These are phyloP conservation scores for Hanseniaspora sp. DNA, from an alignment of 1,139 yeast genomes.

Conservation along the genomic window DNA sequence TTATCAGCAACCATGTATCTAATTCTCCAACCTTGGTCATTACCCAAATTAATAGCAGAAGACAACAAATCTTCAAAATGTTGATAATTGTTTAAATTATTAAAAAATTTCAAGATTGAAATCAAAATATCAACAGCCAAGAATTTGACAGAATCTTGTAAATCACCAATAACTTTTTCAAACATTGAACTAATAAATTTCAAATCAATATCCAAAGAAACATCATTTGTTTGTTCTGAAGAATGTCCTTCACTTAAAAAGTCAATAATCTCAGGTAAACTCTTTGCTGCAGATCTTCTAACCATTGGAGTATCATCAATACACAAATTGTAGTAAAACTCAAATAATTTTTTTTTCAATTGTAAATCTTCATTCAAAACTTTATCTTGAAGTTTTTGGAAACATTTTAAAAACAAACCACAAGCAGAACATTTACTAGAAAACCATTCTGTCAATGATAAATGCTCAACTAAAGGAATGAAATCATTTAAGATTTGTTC, in stretches of 20 bases:
- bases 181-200: conserved; percentile 72
- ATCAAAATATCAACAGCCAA: conserved; percentile 79
- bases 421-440: conserved; percentile 86
- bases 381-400: conserved; percentile 47
- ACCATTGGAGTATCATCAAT: conserved; percentile 98
- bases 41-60: conserved; percentile 55
- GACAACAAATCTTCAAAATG: conserved; percentile 53
- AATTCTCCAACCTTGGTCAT: conserved; percentile 95
- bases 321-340: conserved; percentile 57
- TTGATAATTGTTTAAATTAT: conserved; percentile 43
- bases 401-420: conserved; percentile 68
- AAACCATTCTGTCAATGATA: conserved; percentile 90
- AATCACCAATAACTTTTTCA: conserved; percentile 66
- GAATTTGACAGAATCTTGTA: conserved; percentile 90
- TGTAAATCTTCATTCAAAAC: conserved; percentile 21
- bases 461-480: conserved; percentile 62
- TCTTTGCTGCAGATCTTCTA: conserved; percentile 82
- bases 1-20: conserved; percentile 95
- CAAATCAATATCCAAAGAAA: conserved; percentile 46
- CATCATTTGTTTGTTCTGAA: conserved; percentile 27
- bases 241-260: conserved; percentile 30
- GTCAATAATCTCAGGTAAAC: conserved; percentile 62
- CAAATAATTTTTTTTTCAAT: conserved; percentile 48
- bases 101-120: conserved; percentile 55
- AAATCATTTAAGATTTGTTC: conserved; percentile 59